Conservation (phyloP, 75 land plant genomes). For the Pinus taeda region DNA sequence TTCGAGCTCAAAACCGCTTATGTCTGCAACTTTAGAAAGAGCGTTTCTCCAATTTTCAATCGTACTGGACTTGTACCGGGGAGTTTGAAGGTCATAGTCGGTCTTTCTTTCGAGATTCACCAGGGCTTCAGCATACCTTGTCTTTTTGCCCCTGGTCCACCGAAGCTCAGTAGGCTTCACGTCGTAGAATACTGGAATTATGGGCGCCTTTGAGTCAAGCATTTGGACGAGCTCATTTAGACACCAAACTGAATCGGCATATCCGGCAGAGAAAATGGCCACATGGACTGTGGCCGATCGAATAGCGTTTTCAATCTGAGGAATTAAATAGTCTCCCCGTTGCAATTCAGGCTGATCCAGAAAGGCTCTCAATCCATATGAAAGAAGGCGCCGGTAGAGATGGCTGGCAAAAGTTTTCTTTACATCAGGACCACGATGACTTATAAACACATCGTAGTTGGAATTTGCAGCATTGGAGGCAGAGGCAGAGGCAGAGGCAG, state of each 20-base stretch:
- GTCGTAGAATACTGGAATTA: background rate
- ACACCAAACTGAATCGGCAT: background rate
- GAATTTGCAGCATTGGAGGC: no score
- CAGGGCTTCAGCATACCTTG: no score
- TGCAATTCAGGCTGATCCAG: background rate
- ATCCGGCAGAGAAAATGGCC: background rate
- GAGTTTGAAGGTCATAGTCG: no score
- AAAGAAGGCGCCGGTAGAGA: background rate
- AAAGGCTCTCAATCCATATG: background rate
- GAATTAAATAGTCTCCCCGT: background rate
- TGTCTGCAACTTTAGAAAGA: no score
- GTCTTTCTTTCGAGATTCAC: no score
- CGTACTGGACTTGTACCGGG: no score
- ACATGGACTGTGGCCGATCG: background rate
- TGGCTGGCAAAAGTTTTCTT: background rate
- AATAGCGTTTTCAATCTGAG: background rate
- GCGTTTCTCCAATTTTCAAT: no score
- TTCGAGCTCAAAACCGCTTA: no score
- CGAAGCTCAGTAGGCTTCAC: background rate
- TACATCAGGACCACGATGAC: background rate
- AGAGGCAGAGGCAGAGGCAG: no score
- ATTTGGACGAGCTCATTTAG: background rate
- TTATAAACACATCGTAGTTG: background rate
- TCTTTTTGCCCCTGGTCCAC: no score
- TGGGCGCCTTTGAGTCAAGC: background rate